A percentile compares a stretch with the other conserved stretches of the same genome.
Conservation (phyloP, 1,284 basidiomycete genomes). For the Chondrostereum purpureum region DNA sequence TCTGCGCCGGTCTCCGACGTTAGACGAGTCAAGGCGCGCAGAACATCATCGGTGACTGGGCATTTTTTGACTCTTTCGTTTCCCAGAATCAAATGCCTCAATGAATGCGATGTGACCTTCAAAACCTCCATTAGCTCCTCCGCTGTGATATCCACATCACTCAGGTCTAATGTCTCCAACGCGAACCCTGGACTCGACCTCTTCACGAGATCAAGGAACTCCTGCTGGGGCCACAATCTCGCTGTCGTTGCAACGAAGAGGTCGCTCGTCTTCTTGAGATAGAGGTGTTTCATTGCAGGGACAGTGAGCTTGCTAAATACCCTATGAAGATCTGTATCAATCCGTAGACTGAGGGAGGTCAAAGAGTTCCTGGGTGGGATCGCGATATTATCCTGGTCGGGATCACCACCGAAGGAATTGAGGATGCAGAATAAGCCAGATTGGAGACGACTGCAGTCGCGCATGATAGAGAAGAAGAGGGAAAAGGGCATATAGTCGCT, state of each 20-base stretch:
- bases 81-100: slow-evolving; percentile 18
- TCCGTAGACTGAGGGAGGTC: slow-evolving; percentile 1
- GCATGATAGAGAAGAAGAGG: slow-evolving; percentile 16
- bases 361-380: slow-evolving; percentile 2
- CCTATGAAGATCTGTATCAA: slow-evolving; percentile 1
- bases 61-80: slow-evolving; percentile 17
- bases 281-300: slow-evolving; percentile 5
- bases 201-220: slow-evolving; percentile 17
- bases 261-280: slow-evolving; percentile 4
- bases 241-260: slow-evolving; percentile 10
- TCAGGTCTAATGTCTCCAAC: slow-evolving; percentile 18
- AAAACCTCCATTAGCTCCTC: slow-evolving; percentile 19
- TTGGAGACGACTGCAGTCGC: slow-evolving; percentile 11
- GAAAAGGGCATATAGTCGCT: slow-evolving; percentile 13
- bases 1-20: background rate
- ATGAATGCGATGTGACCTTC: slow-evolving; percentile 15
- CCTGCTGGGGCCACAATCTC: slow-evolving; percentile 18
- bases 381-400: background rate
- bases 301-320: slow-evolving; percentile 5
- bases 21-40: slow-evolving; percentile 15
- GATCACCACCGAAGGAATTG: background rate
- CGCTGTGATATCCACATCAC: slow-evolving; percentile 18
- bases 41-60: slow-evolving; percentile 19
- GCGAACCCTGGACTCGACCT: slow-evolving; percentile 18
- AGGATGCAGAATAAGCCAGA: slow-evolving; percentile 13